These are phyloP conservation scores for Teratosphaeria destructans DNA, from an alignment of 2,329 filamentous ascomycete species.

Conservation along the genomic window DNA sequence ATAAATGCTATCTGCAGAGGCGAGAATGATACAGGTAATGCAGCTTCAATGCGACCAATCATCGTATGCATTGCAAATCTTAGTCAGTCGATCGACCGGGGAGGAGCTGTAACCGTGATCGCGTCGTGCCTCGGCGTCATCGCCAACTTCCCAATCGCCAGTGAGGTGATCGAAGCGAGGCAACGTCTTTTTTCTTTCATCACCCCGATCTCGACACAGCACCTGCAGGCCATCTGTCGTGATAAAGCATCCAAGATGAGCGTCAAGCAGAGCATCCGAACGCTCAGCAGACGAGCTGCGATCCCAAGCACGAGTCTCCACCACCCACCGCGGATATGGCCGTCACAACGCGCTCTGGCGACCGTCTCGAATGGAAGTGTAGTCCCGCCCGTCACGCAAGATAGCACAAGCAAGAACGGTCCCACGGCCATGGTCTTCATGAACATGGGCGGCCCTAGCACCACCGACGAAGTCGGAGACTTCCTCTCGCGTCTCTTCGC, in stretches of 20 bases:
- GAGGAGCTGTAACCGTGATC: too few relatives aligned
- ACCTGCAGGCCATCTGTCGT: neutral
- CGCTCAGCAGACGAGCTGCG: constrained; percentile 20
- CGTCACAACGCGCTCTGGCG: constrained; percentile 31
- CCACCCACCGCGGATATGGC: constrained; percentile 18
- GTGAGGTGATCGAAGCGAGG: neutral
- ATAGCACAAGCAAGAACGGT: constrained; percentile 59
- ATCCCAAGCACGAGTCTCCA: constrained; percentile 17
- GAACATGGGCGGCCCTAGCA: constrained; percentile 96
- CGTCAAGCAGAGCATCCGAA: constrained; percentile 15
- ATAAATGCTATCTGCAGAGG: too few relatives aligned
- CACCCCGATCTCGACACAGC: neutral
- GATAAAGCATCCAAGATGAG: constrained; percentile 13
- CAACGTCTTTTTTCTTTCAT: neutral
- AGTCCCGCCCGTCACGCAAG: constrained; percentile 69
- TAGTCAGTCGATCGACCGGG: neutral
- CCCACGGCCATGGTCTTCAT: constrained; percentile 97
- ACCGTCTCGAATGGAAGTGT: constrained; percentile 32
- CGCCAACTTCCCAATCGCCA: neutral
- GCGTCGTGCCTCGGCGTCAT: neutral
- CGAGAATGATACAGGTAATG: neutral
- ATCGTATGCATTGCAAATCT: neutral
- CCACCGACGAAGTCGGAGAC: constrained; percentile 73
- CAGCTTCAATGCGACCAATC: neutral
- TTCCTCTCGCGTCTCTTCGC: constrained; percentile 90